A percentile compares a stretch with the other conserved stretches of the same genome.
phyloP scores from a whole-genome alignment of 2,329 filamentous ascomycete species.

The Passalora sequoiae region DNA sequence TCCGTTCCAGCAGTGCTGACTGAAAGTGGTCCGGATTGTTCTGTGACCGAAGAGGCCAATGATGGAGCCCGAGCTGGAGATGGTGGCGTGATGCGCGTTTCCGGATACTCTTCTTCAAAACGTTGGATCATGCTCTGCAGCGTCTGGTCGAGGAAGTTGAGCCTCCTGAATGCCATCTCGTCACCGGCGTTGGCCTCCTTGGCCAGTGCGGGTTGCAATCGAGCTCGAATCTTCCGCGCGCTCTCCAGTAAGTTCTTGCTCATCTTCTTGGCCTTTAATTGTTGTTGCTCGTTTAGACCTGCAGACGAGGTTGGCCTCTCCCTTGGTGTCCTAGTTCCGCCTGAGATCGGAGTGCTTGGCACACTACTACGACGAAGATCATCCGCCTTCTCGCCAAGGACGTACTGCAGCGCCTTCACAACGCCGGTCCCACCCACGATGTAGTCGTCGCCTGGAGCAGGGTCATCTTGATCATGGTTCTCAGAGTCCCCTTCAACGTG shows the following conservation, averaged over 20 bases:
- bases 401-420: conserved; percentile 87
- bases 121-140: conserved; percentile 86
- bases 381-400: conserved; percentile 71
- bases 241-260: conserved; percentile 82
- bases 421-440: conserved; percentile 94
- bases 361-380: conserved; percentile 36
- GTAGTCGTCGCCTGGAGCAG: conserved; percentile 84
- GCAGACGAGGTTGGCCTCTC: conserved; percentile 26
- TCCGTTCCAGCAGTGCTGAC: conserved; percentile 16
- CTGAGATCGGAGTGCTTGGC: conserved; percentile 31
- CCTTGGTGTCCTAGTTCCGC: conserved; percentile 43
- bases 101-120: conserved; percentile 94
- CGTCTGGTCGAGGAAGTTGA: conserved; percentile 83
- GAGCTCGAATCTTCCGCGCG: conserved; percentile 78
- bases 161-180: conserved; percentile 70
- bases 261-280: conserved; percentile 78
- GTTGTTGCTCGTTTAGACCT: conserved; percentile 27
- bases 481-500: conserved; percentile 52
- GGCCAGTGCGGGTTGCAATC: conserved; percentile 76
- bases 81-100: conserved; percentile 57
- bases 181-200: conserved; percentile 67
- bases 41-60: conserved; percentile 17
- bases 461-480: conserved; percentile 57
- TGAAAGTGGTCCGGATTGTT: conserved; percentile 11
- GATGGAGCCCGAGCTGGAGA: conserved; percentile 14